phyloP scores from a whole-genome alignment of 805 yeast species.

The Metschnikowia kunwiensis region DNA sequence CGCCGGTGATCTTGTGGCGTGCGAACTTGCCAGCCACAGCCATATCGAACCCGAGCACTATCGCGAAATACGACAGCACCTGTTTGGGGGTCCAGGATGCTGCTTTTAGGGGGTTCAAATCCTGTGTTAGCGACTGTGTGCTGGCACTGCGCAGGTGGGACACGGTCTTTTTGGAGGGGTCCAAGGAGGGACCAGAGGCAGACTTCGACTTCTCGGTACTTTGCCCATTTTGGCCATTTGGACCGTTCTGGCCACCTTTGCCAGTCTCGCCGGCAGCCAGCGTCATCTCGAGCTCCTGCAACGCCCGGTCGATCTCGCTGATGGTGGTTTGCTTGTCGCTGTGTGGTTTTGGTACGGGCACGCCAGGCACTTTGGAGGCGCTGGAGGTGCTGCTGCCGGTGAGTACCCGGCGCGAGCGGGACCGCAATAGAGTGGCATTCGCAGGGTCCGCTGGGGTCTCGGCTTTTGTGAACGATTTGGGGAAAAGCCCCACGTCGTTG shows the following conservation, averaged over 20 bases:
- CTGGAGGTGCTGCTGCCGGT: constrained; percentile 14
- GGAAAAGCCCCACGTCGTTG: constrained; percentile 81
- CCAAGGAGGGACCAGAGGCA: too few relatives aligned
- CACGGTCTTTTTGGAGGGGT: constrained; percentile 11
- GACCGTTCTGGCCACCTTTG: too few relatives aligned
- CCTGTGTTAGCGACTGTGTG: constrained; percentile 19
- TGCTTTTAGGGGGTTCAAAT: constrained; percentile 49
- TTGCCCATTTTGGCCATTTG: too few relatives aligned
- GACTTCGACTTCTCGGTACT: too few relatives aligned
- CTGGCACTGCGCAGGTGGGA: constrained; percentile 10
- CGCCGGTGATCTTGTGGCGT: constrained; percentile 85
- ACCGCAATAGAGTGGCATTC: constrained; percentile 32
- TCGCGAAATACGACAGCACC: constrained; percentile 72
- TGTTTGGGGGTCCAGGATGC: constrained; percentile 80
- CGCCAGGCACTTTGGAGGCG: constrained; percentile 10
- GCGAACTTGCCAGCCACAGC: constrained; percentile 76
- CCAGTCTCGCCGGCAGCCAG: too few relatives aligned
- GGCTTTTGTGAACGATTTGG: constrained; percentile 78
- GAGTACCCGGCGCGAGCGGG: constrained; percentile 54
- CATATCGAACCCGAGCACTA: constrained; percentile 67
- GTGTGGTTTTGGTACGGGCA: constrained; percentile 8
- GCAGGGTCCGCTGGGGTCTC: constrained; percentile 8
- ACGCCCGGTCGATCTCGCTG: constrained; percentile 70
- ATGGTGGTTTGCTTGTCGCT: constrained; percentile 38
- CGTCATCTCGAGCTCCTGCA: constrained; percentile 52